Evolutionary conservation across 768 basidiomycete species (phyloP).

Genomic region (Melanogaster broomeanus): DNA sequence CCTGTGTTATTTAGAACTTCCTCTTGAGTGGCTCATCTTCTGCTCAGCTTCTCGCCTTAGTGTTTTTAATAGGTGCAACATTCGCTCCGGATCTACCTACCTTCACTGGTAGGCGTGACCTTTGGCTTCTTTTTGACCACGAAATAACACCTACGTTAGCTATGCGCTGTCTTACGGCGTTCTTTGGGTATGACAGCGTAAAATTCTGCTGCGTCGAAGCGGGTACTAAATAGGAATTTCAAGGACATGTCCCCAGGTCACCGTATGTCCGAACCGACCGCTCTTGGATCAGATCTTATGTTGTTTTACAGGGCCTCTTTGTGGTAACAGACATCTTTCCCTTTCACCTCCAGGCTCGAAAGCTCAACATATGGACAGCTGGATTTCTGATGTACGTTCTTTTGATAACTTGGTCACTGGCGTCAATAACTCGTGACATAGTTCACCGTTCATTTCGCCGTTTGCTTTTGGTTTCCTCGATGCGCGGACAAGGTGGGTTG

Average conservation of each 20-base stretch:
- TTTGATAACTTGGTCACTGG: slow-evolving; percentile 33
- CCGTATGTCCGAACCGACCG: slow-evolving; percentile 27
- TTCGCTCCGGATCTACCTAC: slow-evolving; percentile 49
- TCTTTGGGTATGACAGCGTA: slow-evolving; percentile 29
- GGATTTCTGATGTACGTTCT: slow-evolving; percentile 55
- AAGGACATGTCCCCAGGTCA: slow-evolving; percentile 54
- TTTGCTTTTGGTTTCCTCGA: slow-evolving; percentile 32
- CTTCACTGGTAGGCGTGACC: slow-evolving; percentile 44
- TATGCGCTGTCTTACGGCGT: slow-evolving; percentile 34
- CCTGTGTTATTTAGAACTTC: neutral
- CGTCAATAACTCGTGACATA: slow-evolving; percentile 27
- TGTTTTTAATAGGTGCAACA: slow-evolving; percentile 51
- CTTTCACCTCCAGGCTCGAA: slow-evolving; percentile 54
- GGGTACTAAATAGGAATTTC: neutral
- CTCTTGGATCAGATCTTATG: neutral
- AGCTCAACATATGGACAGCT: slow-evolving; percentile 54
- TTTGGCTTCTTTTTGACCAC: neutral
- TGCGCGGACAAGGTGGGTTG: slow-evolving; percentile 25
- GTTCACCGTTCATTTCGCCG: slow-evolving; percentile 31
- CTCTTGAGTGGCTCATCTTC: neutral
- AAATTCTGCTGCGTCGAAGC: neutral
- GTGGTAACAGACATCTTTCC: slow-evolving; percentile 53
- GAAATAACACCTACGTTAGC: slow-evolving; percentile 11
- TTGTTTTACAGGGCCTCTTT: slow-evolving; percentile 38
- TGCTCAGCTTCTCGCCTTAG: slow-evolving; percentile 41